phyloP scores from a whole-genome alignment of 2,329 filamentous ascomycete genomes.

The Botrytis byssoidea region DNA sequence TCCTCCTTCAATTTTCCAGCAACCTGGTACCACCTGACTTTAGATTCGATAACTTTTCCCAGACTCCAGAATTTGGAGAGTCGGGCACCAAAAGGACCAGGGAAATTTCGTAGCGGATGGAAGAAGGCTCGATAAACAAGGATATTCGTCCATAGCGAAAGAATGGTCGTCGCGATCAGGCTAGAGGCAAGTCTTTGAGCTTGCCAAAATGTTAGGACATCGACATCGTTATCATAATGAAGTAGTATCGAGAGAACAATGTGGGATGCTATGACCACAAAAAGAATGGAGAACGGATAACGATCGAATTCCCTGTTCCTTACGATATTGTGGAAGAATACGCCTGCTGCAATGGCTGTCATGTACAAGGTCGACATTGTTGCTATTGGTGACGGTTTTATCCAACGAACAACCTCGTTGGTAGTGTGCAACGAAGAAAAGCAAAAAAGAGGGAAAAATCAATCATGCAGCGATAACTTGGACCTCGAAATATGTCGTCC shows the following conservation, averaged over 20 bases:
- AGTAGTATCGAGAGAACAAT: not conserved
- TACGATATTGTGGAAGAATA: not conserved
- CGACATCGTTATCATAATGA: not conserved
- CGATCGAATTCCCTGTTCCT: constrained; percentile 6
- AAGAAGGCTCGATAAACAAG: constrained; percentile 54
- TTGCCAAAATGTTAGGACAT: not conserved
- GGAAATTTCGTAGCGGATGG: constrained; percentile 36
- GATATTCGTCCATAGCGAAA: constrained; percentile 41
- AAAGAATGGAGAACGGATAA: not conserved
- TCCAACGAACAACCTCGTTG: not conserved
- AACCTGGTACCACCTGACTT: constrained; percentile 22
- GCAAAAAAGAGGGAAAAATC: not conserved
- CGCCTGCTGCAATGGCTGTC: not conserved
- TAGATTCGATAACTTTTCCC: constrained; percentile 13
- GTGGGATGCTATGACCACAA: not conserved
- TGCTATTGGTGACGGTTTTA: not conserved
- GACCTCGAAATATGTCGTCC: too few species aligned
- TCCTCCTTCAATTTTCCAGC: constrained; percentile 25
- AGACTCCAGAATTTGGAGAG: constrained; percentile 32
- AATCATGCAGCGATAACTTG: not conserved
- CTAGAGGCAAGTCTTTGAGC: not conserved
- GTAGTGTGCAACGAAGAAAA: not conserved
- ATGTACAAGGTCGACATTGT: not conserved
- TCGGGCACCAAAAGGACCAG: constrained; percentile 32
- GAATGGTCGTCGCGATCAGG: not conserved